phyloP scores from a whole-genome alignment of 2,329 filamentous ascomycete genomes.

The Pseudogymnoascus sp. region DNA sequence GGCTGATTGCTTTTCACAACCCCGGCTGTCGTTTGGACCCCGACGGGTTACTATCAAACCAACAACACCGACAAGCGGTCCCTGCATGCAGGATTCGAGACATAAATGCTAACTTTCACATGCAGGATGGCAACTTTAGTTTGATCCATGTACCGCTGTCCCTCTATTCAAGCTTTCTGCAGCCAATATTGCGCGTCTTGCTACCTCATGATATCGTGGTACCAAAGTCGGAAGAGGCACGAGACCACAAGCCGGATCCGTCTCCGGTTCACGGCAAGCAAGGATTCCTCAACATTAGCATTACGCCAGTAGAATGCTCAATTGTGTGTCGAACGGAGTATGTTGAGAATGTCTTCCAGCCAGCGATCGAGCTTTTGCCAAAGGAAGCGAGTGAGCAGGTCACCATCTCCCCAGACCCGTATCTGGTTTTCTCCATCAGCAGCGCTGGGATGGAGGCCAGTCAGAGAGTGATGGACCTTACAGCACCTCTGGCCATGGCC shows the following conservation, averaged over 20 bases:
- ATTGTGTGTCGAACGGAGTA: slow-evolving; percentile 76
- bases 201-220: slow-evolving; percentile 46
- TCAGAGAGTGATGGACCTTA: slow-evolving; percentile 83
- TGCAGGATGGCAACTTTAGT: slow-evolving; percentile 75
- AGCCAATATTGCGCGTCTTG: slow-evolving; percentile 78
- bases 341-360: slow-evolving; percentile 66
- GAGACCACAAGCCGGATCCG: slow-evolving; percentile 24
- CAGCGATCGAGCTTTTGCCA: slow-evolving; percentile 58
- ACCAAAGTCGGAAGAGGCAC: background rate
- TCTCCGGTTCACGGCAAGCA: slow-evolving; percentile 47
- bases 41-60: background rate
- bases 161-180: slow-evolving; percentile 69
- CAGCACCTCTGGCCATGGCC: slow-evolving; percentile 80
- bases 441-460: slow-evolving; percentile 86
- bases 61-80: background rate
- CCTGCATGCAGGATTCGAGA: slow-evolving; percentile 14
- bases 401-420: slow-evolving; percentile 73
- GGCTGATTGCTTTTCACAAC: background rate
- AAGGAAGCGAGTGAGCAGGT: slow-evolving; percentile 45
- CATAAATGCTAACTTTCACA: slow-evolving; percentile 10
- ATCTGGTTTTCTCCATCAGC: slow-evolving; percentile 81
- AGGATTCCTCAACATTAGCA: slow-evolving; percentile 84
- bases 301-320: slow-evolving; percentile 88
- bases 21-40: background rate
- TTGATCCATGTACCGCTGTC: slow-evolving; percentile 84